These are phyloP conservation scores for Cadophora sp. DNA, from an alignment of 2,329 filamentous ascomycete genomes.

Conservation along the genomic window DNA sequence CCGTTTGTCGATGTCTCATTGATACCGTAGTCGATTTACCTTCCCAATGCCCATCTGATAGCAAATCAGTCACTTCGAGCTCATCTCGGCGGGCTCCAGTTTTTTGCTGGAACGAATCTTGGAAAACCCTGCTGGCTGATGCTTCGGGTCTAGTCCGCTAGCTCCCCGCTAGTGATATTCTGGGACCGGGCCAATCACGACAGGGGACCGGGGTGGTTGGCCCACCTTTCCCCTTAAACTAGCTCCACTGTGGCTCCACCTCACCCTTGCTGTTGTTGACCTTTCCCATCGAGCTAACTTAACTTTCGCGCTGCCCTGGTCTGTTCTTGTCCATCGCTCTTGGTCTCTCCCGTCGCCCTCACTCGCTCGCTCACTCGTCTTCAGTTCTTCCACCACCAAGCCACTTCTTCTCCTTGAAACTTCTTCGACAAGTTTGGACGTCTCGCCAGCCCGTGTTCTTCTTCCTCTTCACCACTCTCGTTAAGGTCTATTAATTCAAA, in stretches of 20 bases:
- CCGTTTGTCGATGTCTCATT: too few species aligned
- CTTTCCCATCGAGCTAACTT: too few species aligned
- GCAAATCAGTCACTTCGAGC: background rate
- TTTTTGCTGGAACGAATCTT: slow-evolving; percentile 21
- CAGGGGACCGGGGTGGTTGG: background rate
- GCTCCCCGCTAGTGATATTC: background rate
- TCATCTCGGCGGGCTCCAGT: slow-evolving; percentile 22
- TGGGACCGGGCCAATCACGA: background rate
- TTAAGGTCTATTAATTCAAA: slow-evolving; percentile 34
- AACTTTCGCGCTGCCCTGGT: too few species aligned
- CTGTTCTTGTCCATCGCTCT: too few species aligned
- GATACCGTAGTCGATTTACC: too few species aligned
- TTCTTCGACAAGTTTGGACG: slow-evolving; percentile 26
- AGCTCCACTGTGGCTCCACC: background rate
- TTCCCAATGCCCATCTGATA: too few species aligned
- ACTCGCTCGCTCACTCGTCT: background rate
- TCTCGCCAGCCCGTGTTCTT: slow-evolving; percentile 29
- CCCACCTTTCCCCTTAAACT: slow-evolving; percentile 10
- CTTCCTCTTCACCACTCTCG: slow-evolving; percentile 39
- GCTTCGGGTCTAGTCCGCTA: slow-evolving; percentile 9
- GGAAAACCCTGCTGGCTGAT: background rate
- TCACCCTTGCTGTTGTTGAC: background rate
- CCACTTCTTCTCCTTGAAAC: slow-evolving; percentile 33
- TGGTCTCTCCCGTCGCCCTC: too few species aligned
- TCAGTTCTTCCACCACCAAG: slow-evolving; percentile 16